These are phyloP conservation scores for Centaurea solstitialis DNA, from an alignment of 129 eudicot genomes.

Conservation along the genomic window DNA sequence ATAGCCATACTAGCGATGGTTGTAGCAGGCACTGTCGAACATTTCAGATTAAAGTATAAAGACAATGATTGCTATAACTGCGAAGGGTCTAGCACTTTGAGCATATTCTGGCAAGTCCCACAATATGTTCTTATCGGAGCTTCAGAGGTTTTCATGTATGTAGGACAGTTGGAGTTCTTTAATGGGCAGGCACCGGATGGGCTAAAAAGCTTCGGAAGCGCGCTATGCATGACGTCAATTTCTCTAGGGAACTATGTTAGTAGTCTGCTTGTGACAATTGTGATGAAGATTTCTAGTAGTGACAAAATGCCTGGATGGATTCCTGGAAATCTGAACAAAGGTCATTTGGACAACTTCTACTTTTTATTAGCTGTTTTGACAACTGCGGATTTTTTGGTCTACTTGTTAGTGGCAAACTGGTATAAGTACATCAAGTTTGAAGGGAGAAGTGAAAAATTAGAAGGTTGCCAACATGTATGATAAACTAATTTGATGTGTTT, in stretches of 20 bases:
- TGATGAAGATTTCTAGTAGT: slow-evolving; percentile 56
- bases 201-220: slow-evolving; percentile 84
- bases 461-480: slow-evolving; percentile 34
- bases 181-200: slow-evolving; percentile 87
- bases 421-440: slow-evolving; percentile 64
- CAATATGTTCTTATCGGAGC: slow-evolving; percentile 82
- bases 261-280: slow-evolving; percentile 69
- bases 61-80: slow-evolving; percentile 41
- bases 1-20: slow-evolving; percentile 75
- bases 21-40: slow-evolving; percentile 74
- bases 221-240: slow-evolving; percentile 77
- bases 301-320: slow-evolving; percentile 82
- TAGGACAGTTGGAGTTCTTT: slow-evolving; percentile 90
- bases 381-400: slow-evolving; percentile 63
- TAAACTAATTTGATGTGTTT: slow-evolving; percentile 17
- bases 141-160: slow-evolving; percentile 83
- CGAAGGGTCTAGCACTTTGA: slow-evolving; percentile 46
- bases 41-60: slow-evolving; percentile 48
- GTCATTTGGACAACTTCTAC: slow-evolving; percentile 72
- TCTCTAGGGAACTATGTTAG: slow-evolving; percentile 88
- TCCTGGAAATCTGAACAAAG: slow-evolving; percentile 81
- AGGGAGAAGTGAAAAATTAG: slow-evolving; percentile 44
- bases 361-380: slow-evolving; percentile 70
- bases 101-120: slow-evolving; percentile 93
- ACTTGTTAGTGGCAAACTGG: slow-evolving; percentile 64